A percentile compares a stretch with the other conserved stretches of the same genome.
These are phyloP conservation scores for Flueggea neowawraea DNA, from an alignment of 441 rosid species.

Conservation along the genomic window DNA sequence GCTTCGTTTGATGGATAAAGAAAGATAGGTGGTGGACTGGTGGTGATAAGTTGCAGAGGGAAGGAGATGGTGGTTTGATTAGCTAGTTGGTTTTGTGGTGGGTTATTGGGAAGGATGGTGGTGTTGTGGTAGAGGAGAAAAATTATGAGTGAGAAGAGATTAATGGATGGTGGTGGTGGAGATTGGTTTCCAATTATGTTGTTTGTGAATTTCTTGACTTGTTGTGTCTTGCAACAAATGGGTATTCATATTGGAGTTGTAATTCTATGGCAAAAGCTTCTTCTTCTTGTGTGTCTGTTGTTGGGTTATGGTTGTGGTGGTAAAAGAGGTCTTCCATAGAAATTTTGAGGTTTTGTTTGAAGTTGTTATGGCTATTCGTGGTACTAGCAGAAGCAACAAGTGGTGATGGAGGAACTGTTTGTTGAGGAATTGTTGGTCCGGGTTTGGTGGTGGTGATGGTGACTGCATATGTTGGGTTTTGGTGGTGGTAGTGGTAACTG, in stretches of 20 bases:
- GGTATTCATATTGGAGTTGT: conserved; percentile 28
- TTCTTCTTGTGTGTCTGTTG: conserved; percentile 12
- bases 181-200: conserved; percentile 31
- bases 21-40: too few species aligned
- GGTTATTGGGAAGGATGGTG: too few species aligned
- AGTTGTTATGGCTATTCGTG: conserved; percentile 24
- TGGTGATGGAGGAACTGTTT: conserved; percentile 6
- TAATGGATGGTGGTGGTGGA: too few species aligned
- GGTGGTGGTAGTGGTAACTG: not conserved
- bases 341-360: conserved; percentile 28
- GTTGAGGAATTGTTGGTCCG: conserved; percentile 1
- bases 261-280: conserved; percentile 28
- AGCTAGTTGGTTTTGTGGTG: too few species aligned
- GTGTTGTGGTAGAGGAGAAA: too few species aligned
- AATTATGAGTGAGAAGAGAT: too few species aligned
- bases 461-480: too few species aligned
- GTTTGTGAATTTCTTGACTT: conserved; percentile 11
- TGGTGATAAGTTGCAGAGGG: too few species aligned
- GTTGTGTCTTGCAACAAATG: conserved; percentile 35
- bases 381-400: conserved; percentile 16
- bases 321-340: conserved; percentile 37
- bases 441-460: too few species aligned
- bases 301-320: conserved; percentile 20
- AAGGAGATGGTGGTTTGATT: too few species aligned
- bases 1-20: too few species aligned